Evolutionary conservation across 208 protist genomes (phyloP).

Genomic region (Zelonia costaricensis): DNA sequence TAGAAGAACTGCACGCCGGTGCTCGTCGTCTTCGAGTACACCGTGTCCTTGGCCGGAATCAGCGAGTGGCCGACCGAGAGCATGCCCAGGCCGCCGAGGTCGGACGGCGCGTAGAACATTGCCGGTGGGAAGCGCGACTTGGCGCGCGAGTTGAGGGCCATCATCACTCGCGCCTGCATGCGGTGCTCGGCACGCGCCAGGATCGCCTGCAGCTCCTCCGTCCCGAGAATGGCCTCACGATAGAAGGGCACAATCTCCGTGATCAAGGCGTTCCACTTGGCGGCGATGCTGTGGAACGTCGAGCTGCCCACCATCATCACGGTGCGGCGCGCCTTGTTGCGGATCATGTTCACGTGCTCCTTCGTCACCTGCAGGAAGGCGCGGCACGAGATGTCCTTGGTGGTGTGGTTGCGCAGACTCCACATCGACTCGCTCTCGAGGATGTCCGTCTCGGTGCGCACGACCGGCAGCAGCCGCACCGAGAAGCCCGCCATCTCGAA

Average conservation of each 20-base stretch:
- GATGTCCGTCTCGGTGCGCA: slow-evolving; percentile 90
- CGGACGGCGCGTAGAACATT: slow-evolving; percentile 99
- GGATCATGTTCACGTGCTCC: slow-evolving; percentile 96
- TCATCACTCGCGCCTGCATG: slow-evolving; percentile 99
- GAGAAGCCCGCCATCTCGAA: slow-evolving; percentile 99
- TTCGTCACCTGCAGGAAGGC: slow-evolving; percentile 99
- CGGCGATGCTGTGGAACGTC: slow-evolving; percentile 99
- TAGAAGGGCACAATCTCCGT: slow-evolving; percentile 99
- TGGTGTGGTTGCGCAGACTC: slow-evolving; percentile 98
- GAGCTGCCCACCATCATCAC: slow-evolving; percentile 99
- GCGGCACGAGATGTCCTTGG: slow-evolving; percentile 99
- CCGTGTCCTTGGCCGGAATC: slow-evolving; percentile 99
- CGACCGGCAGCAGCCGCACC: slow-evolving; percentile 93
- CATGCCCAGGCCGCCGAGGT: slow-evolving; percentile 99
- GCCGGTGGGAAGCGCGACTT: slow-evolving; percentile 99
- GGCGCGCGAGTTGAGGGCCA: slow-evolving; percentile 99
- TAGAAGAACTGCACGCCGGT: slow-evolving; percentile 99
- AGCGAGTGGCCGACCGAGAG: slow-evolving; percentile 99
- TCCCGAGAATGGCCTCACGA: slow-evolving; percentile 98
- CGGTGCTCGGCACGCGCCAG: slow-evolving; percentile 99
- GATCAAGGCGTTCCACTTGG: slow-evolving; percentile 99
- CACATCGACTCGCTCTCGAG: slow-evolving; percentile 98
- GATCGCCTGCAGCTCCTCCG: slow-evolving; percentile 98
- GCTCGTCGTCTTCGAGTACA: slow-evolving; percentile 98
- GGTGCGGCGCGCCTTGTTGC: slow-evolving; percentile 98